Base-by-base conservation (phyloP, 1,139 yeast species). In the Pichia sp. region DNA sequence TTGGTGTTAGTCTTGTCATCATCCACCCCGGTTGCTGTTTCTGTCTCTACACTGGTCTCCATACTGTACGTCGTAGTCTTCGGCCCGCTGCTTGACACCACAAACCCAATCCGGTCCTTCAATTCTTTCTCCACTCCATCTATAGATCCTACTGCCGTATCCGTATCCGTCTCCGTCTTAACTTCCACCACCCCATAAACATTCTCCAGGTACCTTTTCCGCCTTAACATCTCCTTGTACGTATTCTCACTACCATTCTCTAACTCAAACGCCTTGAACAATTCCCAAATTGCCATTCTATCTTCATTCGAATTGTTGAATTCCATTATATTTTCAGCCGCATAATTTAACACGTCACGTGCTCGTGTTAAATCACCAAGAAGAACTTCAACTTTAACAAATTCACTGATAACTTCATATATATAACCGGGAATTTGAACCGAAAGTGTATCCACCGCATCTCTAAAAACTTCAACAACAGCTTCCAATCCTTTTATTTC, bases 231-330 rank as follows among this genome's bases (percentile, higher is more conserved):
- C 14, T 79, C 82, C 52, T 83, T 87, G 60, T 75, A 87, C 0
- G 84, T 75, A 2, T 68, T 70, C 53, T 84, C 94, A 47, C 73
- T 66, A 2, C 96, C 96, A 57, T 75, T 54, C 16, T 73, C 68
- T 30, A 85, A 59, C 56, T 88, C 96, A 59, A 87, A 86, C 11
- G 66, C 60, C 44, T 80, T 82, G 95, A 95, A 88, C 9, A 74
- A 58, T 5, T 58, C 60, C 50, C 60, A 54, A 20, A 56, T 30
- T 1, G 27, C n/a, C 2, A 39, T 42, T 19, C 52, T 40, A 30
- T 52, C 53, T 6, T 45, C 35, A 2, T 38, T 33, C 1, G 46
- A 33, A 23, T 48, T 45, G 13, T 50, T 45, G 18, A 47, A 48
- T 19, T 52, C 44, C 52, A 57, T 47, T 36, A 64, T 69, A 34